Percentiles rank a stretch among this genome's conserved stretches.
Conservation (phyloP, 176 grass and related monocot genomes). For the Ampelocalamus luodianensis region DNA sequence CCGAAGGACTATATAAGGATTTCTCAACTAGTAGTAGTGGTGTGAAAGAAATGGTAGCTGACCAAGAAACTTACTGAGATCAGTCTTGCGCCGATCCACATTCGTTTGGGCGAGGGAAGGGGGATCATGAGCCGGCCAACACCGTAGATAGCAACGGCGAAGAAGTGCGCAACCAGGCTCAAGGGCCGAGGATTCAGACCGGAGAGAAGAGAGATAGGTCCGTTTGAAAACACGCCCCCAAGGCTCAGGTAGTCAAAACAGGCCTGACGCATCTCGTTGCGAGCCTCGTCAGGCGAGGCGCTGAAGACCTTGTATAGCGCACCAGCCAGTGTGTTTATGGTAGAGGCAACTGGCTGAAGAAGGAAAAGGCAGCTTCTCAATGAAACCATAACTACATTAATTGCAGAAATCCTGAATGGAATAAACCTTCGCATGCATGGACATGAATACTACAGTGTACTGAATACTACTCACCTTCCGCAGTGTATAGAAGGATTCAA, state of each 20-base stretch:
- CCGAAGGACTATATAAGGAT: no score
- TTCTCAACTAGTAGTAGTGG: no score
- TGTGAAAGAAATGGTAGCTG: no score
- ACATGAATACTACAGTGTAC: no score
- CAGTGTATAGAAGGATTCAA: constrained; percentile 96
- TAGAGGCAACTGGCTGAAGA: constrained; percentile 89
- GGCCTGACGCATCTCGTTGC: constrained; percentile 68
- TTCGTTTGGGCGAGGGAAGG: constrained; percentile 47
- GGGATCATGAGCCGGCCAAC: no score
- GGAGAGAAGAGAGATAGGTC: constrained; percentile 82
- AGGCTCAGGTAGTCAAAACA: constrained; percentile 95
- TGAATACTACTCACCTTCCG: constrained; percentile 59
- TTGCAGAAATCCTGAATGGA: no score
- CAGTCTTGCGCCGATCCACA: constrained; percentile 82
- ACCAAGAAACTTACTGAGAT: constrained; percentile 66
- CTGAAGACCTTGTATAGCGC: constrained; percentile 92
- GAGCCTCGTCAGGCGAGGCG: constrained; percentile 71
- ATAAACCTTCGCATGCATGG: no score
- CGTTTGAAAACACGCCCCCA: constrained; percentile 50
- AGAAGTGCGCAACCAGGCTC: constrained; percentile 91
- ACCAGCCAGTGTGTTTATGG: constrained; percentile 94
- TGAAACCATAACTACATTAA: background rate
- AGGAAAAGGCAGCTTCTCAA: background rate
- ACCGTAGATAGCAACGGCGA: constrained; percentile 48
- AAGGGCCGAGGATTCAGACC: constrained; percentile 90